Evolutionary conservation across 352 stramenopile genomes (phyloP).

Genomic region (Sclerospora graminicola): DNA sequence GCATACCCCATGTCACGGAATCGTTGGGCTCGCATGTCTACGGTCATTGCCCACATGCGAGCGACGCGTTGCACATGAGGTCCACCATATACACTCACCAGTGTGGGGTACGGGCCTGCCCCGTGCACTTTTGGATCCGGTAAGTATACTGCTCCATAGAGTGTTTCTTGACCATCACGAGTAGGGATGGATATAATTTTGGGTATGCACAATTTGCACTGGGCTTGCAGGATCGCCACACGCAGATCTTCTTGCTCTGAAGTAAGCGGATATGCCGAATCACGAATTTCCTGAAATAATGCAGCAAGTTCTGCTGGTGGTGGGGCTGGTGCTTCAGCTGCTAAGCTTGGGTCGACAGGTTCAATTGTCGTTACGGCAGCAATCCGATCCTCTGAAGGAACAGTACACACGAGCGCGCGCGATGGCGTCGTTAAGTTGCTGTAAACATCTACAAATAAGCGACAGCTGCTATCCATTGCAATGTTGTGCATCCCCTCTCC

Average conservation of each 20-base stretch:
- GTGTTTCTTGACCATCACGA: slow-evolving; percentile 68
- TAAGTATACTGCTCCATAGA: slow-evolving; percentile 91
- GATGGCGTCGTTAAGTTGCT: slow-evolving; percentile 66
- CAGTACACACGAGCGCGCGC: slow-evolving; percentile 34
- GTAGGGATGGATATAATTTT: slow-evolving; percentile 74
- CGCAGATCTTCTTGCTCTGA: slow-evolving; percentile 46
- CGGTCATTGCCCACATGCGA: slow-evolving; percentile 86
- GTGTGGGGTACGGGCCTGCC: slow-evolving; percentile 88
- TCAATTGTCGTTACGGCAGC: slow-evolving; percentile 14
- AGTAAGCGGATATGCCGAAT: slow-evolving; percentile 42
- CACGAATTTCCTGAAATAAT: slow-evolving; percentile 31
- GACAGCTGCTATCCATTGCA: slow-evolving; percentile 84
- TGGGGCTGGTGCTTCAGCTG: slow-evolving; percentile 1
- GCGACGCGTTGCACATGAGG: slow-evolving; percentile 94
- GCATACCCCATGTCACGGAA: slow-evolving; percentile 91
- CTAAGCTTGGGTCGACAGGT: slow-evolving; percentile 5
- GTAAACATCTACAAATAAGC: slow-evolving; percentile 72
- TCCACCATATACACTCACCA: slow-evolving; percentile 95
- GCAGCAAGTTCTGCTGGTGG: slow-evolving; percentile 9
- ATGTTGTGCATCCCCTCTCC: slow-evolving; percentile 84
- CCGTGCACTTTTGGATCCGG: slow-evolving; percentile 83
- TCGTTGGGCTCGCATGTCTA: slow-evolving; percentile 90
- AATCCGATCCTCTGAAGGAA: slow-evolving; percentile 39
- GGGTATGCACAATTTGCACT: slow-evolving; percentile 45
- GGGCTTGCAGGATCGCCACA: slow-evolving; percentile 32